Percentiles rank a stretch among this genome's conserved stretches.
These are phyloP conservation scores for Hermanozyma aechmeae DNA, from an alignment of 805 yeast species.

Conservation along the genomic window DNA sequence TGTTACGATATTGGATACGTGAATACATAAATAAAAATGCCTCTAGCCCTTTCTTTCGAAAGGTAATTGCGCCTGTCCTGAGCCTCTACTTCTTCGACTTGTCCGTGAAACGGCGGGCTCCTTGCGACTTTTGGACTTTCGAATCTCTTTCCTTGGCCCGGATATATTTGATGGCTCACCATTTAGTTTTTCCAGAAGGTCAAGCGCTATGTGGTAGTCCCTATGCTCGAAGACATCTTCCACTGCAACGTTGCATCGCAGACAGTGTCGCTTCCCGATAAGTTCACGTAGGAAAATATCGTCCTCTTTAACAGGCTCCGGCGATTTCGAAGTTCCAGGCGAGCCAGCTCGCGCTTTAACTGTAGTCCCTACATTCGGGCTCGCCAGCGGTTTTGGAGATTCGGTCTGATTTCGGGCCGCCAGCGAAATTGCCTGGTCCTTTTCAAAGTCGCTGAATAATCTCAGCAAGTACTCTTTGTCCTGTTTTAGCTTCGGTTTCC, in stretches of 20 bases:
- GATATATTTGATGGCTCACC: too few species aligned
- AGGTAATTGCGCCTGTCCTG: too few species aligned
- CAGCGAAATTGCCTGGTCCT: conserved; percentile 3
- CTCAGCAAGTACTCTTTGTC: conserved; percentile 20
- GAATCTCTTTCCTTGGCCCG: too few species aligned
- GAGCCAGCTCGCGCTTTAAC: background rate
- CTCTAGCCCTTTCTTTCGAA: too few species aligned
- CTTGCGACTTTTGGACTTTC: too few species aligned
- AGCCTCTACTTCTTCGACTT: too few species aligned
- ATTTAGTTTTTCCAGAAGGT: conserved; percentile 36
- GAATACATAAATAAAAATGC: too few species aligned
- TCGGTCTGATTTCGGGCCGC: too few species aligned
- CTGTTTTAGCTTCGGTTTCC: conserved; percentile 2
- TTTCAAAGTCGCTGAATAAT: conserved; percentile 13
- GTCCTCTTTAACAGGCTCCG: conserved; percentile 1
- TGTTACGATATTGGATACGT: too few species aligned
- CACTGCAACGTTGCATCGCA: conserved; percentile 15
- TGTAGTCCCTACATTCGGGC: too few species aligned
- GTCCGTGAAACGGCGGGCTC: too few species aligned
- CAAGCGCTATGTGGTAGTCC: conserved; percentile 46
- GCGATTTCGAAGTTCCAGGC: conserved; percentile 1
- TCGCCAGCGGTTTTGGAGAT: background rate
- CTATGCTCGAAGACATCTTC: conserved; percentile 37
- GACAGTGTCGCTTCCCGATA: conserved; percentile 14
- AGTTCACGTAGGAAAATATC: conserved; percentile 10